phyloP scores from a whole-genome alignment of 768 basidiomycete species.

The Daedaleopsis nitida region DNA sequence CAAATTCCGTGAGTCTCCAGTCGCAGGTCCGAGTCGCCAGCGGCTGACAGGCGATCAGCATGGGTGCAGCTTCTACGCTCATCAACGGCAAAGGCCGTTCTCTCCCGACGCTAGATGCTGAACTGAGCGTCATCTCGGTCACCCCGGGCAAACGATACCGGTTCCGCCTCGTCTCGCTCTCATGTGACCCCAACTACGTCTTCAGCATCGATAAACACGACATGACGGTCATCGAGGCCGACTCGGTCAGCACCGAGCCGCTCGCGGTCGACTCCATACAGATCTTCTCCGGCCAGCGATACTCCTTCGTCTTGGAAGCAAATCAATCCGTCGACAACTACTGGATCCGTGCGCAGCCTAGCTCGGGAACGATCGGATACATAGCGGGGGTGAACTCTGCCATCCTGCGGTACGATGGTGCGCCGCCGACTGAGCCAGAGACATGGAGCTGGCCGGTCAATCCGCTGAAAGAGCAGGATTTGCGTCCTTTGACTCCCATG shows the following conservation, averaged over 20 bases:
- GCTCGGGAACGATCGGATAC: background rate
- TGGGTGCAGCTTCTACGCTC: constrained; percentile 36
- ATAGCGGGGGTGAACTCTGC: constrained; percentile 47
- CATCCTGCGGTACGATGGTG: constrained; percentile 53
- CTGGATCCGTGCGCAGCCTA: constrained; percentile 53
- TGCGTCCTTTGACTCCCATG: background rate
- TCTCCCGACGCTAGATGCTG: constrained; percentile 4
- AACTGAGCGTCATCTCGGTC: constrained; percentile 27
- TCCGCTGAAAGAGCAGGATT: background rate
- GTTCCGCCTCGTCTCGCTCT: constrained; percentile 22
- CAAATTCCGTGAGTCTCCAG: constrained; percentile 2
- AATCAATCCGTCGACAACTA: constrained; percentile 52
- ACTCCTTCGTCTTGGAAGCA: constrained; percentile 36
- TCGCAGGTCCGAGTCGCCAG: constrained; percentile 1
- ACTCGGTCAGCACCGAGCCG: constrained; percentile 45
- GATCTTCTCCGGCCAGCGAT: constrained; percentile 24
- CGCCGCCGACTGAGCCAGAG: constrained; percentile 43
- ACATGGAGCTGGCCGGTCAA: constrained; percentile 20
- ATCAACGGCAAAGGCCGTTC: constrained; percentile 53
- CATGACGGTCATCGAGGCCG: constrained; percentile 54
- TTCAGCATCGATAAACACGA: constrained; percentile 49
- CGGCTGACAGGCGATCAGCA: background rate
- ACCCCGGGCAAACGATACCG: constrained; percentile 28
- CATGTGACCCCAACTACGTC: constrained; percentile 38
- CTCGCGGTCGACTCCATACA: constrained; percentile 30